These are phyloP conservation scores for Talaromyces trachyspermus DNA, from an alignment of 495 filamentous ascomycete species.

Conservation along the genomic window DNA sequence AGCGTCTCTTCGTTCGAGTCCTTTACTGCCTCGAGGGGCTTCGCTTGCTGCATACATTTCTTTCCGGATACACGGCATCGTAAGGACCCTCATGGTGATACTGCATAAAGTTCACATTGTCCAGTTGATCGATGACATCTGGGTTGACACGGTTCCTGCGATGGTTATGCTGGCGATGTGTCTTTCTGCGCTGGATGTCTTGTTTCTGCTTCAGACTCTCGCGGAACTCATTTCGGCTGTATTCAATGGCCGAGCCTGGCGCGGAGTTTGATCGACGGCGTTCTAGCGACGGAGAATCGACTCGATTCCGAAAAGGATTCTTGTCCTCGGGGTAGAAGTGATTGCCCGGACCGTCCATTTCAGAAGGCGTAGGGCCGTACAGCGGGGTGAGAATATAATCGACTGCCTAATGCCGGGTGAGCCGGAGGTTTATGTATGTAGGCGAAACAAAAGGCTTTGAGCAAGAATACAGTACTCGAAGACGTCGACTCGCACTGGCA, in stretches of 20 bases:
- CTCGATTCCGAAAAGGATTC: slow-evolving; percentile 5
- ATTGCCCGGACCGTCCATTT: slow-evolving; percentile 7
- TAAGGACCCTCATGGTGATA: slow-evolving; percentile 95
- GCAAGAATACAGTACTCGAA: no score
- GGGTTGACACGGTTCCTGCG: slow-evolving; percentile 45
- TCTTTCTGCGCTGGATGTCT: slow-evolving; percentile 22
- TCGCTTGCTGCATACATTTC: slow-evolving; percentile 54
- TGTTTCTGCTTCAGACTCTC: slow-evolving; percentile 13
- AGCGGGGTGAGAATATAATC: slow-evolving; percentile 6
- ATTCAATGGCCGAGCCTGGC: slow-evolving; percentile 18
- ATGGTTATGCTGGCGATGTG: slow-evolving; percentile 13
- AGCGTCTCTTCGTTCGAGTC: slow-evolving; percentile 71
- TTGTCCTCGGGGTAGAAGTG: slow-evolving; percentile 3
- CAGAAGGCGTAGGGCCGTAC: neutral
- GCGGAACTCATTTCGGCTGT: slow-evolving; percentile 7
- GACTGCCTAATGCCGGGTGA: slow-evolving; percentile 1
- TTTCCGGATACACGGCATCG: slow-evolving; percentile 68
- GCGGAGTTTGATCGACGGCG: slow-evolving; percentile 25
- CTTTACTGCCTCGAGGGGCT: slow-evolving; percentile 73
- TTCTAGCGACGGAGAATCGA: slow-evolving; percentile 9
- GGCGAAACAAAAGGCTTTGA: neutral
- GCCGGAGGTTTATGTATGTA: no score
- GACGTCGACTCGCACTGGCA: no score
- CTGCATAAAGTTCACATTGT: slow-evolving; percentile 46
- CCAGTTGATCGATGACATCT: slow-evolving; percentile 77